These are phyloP conservation scores for Tagetes patula DNA, from an alignment of 129 eudicot species.

Conservation along the genomic window DNA sequence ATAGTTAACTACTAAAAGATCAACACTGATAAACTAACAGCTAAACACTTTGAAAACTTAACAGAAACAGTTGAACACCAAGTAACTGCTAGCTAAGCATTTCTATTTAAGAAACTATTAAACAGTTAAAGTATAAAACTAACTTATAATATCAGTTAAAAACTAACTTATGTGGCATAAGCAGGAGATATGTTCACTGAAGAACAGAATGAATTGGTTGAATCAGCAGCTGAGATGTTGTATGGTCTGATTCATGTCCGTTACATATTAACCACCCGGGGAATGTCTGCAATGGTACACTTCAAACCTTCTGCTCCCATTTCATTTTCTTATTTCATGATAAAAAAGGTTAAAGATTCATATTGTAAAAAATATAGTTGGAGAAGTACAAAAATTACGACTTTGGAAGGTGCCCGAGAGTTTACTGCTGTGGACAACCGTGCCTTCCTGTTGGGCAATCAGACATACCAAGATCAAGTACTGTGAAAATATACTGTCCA, in stretches of 20 bases:
- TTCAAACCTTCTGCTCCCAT: neutral
- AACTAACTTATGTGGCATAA: constrained; percentile 19
- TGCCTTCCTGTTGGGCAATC: constrained; percentile 99
- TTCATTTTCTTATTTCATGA: neutral
- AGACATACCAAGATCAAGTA: constrained; percentile 87
- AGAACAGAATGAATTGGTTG: constrained; percentile 87
- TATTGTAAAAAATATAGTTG: constrained; percentile 38
- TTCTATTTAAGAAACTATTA: neutral
- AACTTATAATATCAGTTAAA: neutral
- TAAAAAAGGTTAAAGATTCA: neutral
- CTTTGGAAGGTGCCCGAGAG: constrained; percentile 97
- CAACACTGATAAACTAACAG: neutral
- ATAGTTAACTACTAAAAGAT: neutral
- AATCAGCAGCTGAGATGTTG: constrained; percentile 93
- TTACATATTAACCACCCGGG: constrained; percentile 73
- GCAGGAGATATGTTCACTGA: constrained; percentile 82
- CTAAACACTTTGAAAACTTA: neutral
- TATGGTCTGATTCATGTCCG: constrained; percentile 91
- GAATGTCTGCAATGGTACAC: constrained; percentile 89
- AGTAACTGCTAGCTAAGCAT: neutral
- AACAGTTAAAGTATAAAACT: neutral
- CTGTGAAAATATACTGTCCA: constrained; percentile 93
- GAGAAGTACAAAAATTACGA: constrained; percentile 95
- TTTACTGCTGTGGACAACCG: constrained; percentile 94
- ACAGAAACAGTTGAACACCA: neutral